Percentiles rank a stretch among this genome's conserved stretches.
phyloP scores from a whole-genome alignment of 148 eudicot species.

The Rhododendron griersonianum region DNA sequence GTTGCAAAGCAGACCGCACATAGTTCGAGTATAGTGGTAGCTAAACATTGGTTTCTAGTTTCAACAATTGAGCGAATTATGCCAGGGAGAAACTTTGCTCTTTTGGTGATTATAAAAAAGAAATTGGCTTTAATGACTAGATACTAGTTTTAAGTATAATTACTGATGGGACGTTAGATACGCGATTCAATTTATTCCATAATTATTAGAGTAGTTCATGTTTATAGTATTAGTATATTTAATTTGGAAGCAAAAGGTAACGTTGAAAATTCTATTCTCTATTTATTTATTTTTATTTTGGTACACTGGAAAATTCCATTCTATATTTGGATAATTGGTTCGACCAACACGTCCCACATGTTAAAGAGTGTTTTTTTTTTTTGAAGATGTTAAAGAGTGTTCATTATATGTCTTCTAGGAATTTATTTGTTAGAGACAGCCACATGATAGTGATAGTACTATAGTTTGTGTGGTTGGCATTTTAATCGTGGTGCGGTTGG shows the following conservation, averaged over 20 bases:
- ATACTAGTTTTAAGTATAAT: neutral
- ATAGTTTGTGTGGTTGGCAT: no score
- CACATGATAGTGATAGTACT: no score
- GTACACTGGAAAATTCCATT: neutral
- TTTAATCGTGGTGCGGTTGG: no score
- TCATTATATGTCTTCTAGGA: no score
- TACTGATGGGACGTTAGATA: neutral
- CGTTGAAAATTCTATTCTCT: neutral
- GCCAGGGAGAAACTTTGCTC: neutral
- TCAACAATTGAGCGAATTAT: neutral
- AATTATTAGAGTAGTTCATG: neutral
- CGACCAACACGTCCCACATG: neutral
- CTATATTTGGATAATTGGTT: neutral
- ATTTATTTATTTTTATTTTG: neutral
- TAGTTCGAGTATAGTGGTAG: neutral
- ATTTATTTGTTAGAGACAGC: no score
- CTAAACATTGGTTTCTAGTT: neutral
- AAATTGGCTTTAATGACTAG: neutral
- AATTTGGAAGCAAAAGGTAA: neutral
- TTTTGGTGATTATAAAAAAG: neutral
- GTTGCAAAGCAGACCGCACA: neutral
- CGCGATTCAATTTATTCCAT: neutral
- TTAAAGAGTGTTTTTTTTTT: neutral
- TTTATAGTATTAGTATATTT: neutral
- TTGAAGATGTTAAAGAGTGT: neutral